Percentiles rank a stretch among this genome's conserved stretches.
phyloP scores from a whole-genome alignment of 2,329 filamentous ascomycete genomes.

The Aspergillus sp. region DNA sequence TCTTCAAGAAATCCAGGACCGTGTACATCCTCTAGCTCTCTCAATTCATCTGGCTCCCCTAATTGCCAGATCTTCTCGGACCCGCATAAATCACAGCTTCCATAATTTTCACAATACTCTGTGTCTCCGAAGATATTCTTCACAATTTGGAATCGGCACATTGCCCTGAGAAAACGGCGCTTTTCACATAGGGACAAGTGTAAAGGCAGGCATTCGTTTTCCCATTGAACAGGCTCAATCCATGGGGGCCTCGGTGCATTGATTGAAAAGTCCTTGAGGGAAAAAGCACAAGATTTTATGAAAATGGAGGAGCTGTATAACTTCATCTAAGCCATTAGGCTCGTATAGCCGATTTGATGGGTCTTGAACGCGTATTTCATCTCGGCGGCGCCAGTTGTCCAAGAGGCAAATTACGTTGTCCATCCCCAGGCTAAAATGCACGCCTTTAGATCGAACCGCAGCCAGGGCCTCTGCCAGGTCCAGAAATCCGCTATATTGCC shows the following conservation, averaged over 20 bases:
- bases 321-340: conserved; percentile 5
- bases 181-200: conserved; percentile 6
- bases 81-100: too few species aligned
- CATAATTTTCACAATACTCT: too few species aligned
- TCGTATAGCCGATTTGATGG: conserved; percentile 1
- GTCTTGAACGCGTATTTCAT: conserved; percentile 6
- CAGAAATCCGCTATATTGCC: conserved; percentile 6
- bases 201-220: conserved; percentile 1
- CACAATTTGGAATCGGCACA: conserved; percentile 14
- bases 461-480: conserved; percentile 12
- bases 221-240: conserved; percentile 1
- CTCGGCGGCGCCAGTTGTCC: conserved; percentile 11
- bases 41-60: conserved; percentile 1
- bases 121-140: conserved; percentile 8
- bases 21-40: too few species aligned
- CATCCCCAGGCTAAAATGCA: conserved; percentile 3
- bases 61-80: conserved; percentile 1
- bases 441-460: conserved; percentile 13
- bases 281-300: conserved; percentile 4
- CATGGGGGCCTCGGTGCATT: background rate
- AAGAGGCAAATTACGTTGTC: conserved; percentile 11
- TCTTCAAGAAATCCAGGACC: too few species aligned
- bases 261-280: conserved; percentile 1
- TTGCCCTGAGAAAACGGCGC: conserved; percentile 8
- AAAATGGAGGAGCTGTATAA: conserved; percentile 3